A percentile compares a stretch with the other conserved stretches of the same genome.
phyloP scores from a whole-genome alignment of 192 early-diverging fungal species.

The Backusella macrospora region DNA sequence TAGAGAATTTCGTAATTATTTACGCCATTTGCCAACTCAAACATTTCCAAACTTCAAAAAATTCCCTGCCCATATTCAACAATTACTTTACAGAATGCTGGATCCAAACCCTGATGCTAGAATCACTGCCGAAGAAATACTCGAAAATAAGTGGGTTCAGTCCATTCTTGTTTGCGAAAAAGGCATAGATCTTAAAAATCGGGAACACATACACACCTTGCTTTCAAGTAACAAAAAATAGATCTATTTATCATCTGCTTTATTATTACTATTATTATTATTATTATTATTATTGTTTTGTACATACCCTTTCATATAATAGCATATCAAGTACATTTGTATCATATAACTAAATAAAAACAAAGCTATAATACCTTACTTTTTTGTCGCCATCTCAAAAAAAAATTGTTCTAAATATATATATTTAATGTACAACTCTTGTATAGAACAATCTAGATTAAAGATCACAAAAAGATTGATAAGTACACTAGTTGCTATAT shows the following conservation, averaged over 20 bases:
- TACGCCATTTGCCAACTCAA: slow-evolving; percentile 3
- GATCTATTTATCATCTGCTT: background rate
- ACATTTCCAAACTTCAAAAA: slow-evolving; percentile 28
- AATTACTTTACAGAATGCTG: slow-evolving; percentile 28
- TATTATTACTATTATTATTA: background rate
- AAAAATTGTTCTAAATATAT: background rate
- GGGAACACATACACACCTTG: slow-evolving; percentile 10
- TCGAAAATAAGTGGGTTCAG: slow-evolving; percentile 14
- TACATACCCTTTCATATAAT: slow-evolving; percentile 8
- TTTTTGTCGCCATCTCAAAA: background rate
- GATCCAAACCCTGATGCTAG: slow-evolving; percentile 27
- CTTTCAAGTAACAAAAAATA: slow-evolving; percentile 9
- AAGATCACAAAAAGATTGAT: too few relatives aligned
- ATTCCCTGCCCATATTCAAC: background rate
- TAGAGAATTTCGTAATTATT: slow-evolving; percentile 14
- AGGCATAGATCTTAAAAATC: background rate
- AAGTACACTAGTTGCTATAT: too few relatives aligned
- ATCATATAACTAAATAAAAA: background rate
- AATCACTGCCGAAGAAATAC: slow-evolving; percentile 17
- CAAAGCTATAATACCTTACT: background rate
- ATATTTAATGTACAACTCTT: background rate
- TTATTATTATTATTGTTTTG: background rate
- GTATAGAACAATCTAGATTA: too few relatives aligned
- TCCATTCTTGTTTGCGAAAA: slow-evolving; percentile 12
- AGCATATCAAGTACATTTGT: slow-evolving; percentile 6